Evolutionary conservation across 345 rosid species (phyloP).

Genomic region (Cardamine resedifolia): DNA sequence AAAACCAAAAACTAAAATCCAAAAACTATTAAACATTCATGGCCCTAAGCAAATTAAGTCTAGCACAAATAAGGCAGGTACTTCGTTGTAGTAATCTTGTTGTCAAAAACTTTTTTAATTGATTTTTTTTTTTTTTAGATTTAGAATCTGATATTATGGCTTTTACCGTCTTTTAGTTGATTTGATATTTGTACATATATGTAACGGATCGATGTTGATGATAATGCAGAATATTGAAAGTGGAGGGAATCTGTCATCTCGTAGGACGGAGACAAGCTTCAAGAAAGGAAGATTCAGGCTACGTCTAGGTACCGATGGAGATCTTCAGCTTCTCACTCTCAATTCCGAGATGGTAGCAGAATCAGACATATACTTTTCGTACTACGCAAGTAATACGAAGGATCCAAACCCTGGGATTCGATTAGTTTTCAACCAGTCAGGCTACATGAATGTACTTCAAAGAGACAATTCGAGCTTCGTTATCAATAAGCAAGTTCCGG

Average conservation of each 20-base stretch:
- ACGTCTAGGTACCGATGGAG: not conserved
- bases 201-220: not conserved
- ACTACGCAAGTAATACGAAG: slow-evolving; percentile 30
- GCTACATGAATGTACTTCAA: slow-evolving; percentile 41
- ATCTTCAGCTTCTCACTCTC: slow-evolving; percentile 4
- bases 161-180: not conserved
- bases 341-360: slow-evolving; percentile 32
- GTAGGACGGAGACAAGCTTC: slow-evolving; percentile 6
- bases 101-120: not conserved
- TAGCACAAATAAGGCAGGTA: not conserved
- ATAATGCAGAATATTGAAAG: slow-evolving; percentile 7
- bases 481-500: not conserved
- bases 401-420: slow-evolving; percentile 20
- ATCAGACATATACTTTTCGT: slow-evolving; percentile 9
- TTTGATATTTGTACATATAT: not conserved
- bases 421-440: slow-evolving; percentile 50
- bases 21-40: no score
- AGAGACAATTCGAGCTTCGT: slow-evolving; percentile 28
- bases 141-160: not conserved
- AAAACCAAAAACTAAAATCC: no score
- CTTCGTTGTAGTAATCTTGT: not conserved
- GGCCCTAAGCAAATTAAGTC: not conserved
- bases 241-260: slow-evolving; percentile 27
- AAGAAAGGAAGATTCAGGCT: slow-evolving; percentile 17
- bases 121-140: not conserved